phyloP scores from a whole-genome alignment of 331 rosid genomes.

The Pyrus hybrid region DNA sequence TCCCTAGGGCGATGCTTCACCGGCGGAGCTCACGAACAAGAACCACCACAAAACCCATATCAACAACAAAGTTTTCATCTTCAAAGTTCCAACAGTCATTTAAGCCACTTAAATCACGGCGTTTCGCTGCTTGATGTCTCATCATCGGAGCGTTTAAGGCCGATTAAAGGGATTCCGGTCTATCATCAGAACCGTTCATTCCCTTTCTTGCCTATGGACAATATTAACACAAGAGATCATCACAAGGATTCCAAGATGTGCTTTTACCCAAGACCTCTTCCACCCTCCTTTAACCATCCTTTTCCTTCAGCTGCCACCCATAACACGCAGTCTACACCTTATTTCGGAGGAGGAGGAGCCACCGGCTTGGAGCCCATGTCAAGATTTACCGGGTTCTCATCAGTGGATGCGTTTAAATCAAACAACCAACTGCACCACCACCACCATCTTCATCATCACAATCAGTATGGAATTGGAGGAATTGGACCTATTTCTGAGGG shows the following conservation, averaged over 20 bases:
- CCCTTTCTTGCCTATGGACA: constrained; percentile 50
- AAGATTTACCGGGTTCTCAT: constrained; percentile 35
- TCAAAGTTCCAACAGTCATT: constrained; percentile 21
- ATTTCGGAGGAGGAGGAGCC: constrained; percentile 18
- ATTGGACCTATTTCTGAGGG: constrained; percentile 15
- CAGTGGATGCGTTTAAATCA: constrained; percentile 39
- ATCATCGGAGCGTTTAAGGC: constrained; percentile 39
- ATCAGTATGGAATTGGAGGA: constrained; percentile 42
- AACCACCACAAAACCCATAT: neutral
- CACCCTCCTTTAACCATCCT: constrained; percentile 18
- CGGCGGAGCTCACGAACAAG: constrained; percentile 16
- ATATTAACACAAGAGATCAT: constrained; percentile 8
- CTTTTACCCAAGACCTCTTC: constrained; percentile 35
- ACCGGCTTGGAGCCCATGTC: constrained; percentile 42
- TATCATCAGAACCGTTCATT: constrained; percentile 78
- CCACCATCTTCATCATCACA: constrained; percentile 25
- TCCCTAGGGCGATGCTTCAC: constrained; percentile 49
- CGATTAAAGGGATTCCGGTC: constrained; percentile 87
- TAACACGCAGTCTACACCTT: constrained; percentile 16
- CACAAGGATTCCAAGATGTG: constrained; percentile 25
- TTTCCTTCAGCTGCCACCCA: constrained; percentile 4
- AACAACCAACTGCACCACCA: constrained; percentile 40
- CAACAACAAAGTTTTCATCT: constrained; percentile 9
- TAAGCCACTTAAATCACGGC: constrained; percentile 27
- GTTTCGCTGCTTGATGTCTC: constrained; percentile 46